Evolutionary conservation across 1,284 basidiomycete genomes (phyloP).

Genomic region (Cerioporus squamosus): DNA sequence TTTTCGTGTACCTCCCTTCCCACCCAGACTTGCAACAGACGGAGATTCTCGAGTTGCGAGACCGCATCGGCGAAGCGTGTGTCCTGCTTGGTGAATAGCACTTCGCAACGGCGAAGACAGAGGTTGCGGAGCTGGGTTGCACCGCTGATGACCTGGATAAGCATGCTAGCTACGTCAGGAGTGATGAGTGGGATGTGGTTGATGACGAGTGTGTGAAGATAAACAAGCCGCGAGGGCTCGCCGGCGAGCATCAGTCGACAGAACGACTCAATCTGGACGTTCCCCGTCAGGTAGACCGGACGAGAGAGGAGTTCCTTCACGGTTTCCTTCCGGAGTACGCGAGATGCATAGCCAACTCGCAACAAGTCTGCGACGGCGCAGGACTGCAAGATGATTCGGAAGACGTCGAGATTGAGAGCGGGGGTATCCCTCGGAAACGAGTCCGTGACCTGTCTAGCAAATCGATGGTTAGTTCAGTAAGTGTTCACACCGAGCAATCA

Average conservation of each 20-base stretch:
- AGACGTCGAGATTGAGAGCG: conserved; percentile 5
- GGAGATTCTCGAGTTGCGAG: neutral
- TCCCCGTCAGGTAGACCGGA: neutral
- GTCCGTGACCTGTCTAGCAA: too few species aligned
- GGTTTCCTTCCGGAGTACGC: conserved; percentile 1
- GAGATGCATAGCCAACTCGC: neutral
- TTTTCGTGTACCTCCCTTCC: neutral
- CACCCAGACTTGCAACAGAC: neutral
- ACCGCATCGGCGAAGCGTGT: neutral
- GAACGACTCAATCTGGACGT: conserved; percentile 2
- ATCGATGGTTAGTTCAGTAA: too few species aligned
- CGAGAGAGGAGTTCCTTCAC: conserved; percentile 5
- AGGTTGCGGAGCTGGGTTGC: conserved; percentile 4
- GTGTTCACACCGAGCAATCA: too few species aligned
- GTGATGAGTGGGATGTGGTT: neutral
- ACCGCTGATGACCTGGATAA: neutral
- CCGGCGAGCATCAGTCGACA: neutral
- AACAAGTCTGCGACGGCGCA: conserved; percentile 1
- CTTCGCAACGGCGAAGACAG: conserved; percentile 4
- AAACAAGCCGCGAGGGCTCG: neutral
- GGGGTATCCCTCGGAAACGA: neutral
- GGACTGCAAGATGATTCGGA: conserved; percentile 5
- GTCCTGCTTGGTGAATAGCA: neutral
- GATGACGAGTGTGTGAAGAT: conserved; percentile 8
- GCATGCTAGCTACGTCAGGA: neutral